Conservation (phyloP, 108 stramenopile genomes). For the Pseudonitzschia pungens region DNA sequence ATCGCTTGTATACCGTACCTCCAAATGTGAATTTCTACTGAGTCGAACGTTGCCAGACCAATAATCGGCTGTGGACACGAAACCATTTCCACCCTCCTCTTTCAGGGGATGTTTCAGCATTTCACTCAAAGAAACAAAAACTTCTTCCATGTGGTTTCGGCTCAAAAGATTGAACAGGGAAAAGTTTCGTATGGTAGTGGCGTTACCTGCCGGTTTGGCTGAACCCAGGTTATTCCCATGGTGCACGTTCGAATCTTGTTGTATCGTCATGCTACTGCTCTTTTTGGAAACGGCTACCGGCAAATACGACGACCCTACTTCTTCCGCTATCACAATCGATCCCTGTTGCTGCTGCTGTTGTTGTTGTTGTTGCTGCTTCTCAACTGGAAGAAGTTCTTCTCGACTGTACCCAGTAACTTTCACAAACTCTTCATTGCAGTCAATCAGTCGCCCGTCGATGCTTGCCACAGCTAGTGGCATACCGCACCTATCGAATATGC, state of each 20-base stretch:
- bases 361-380: neutral
- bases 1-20: slow-evolving; percentile 33
- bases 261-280: neutral
- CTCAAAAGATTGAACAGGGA: slow-evolving; percentile 76
- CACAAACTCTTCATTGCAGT: slow-evolving; percentile 76
- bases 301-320: slow-evolving; percentile 8
- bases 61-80: slow-evolving; percentile 29
- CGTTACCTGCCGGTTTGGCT: neutral
- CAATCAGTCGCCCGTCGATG: slow-evolving; percentile 80
- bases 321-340: slow-evolving; percentile 18
- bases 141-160: slow-evolving; percentile 76
- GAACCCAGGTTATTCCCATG: neutral
- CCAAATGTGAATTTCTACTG: slow-evolving; percentile 33
- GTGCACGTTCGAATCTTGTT: slow-evolving; percentile 7
- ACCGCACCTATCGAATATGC: slow-evolving; percentile 56
- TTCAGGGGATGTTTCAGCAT: slow-evolving; percentile 50
- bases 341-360: neutral
- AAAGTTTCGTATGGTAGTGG: slow-evolving; percentile 37
- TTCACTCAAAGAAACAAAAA: slow-evolving; percentile 73
- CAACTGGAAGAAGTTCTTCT: slow-evolving; percentile 29
- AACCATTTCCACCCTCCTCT: slow-evolving; percentile 4
- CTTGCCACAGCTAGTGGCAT: slow-evolving; percentile 67
- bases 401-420: slow-evolving; percentile 48
- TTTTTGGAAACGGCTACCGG: neutral
- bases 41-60: slow-evolving; percentile 63